phyloP scores from a whole-genome alignment of 1,284 basidiomycete genomes.

The Sporisorium scitamineum region DNA sequence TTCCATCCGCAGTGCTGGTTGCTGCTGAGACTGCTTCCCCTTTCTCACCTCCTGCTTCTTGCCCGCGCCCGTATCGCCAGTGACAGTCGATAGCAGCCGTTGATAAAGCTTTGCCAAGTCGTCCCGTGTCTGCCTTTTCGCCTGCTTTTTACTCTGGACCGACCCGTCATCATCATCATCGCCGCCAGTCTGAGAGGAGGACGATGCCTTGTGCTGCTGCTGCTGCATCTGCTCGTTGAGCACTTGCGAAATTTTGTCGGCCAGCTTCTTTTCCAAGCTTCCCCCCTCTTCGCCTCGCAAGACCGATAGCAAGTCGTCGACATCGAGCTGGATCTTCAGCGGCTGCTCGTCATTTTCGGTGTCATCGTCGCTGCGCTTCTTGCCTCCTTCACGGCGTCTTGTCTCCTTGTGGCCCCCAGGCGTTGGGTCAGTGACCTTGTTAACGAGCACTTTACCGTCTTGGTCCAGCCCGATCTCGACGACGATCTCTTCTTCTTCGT shows the following conservation, averaged over 20 bases:
- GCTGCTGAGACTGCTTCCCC: constrained; percentile 1
- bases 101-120: constrained; percentile 23
- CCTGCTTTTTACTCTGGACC: neutral
- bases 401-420: constrained; percentile 3
- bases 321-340: constrained; percentile 38
- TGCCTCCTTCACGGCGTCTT: constrained; percentile 15
- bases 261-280: constrained; percentile 29
- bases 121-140: constrained; percentile 13
- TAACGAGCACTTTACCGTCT: constrained; percentile 22
- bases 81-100: constrained; percentile 13
- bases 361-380: constrained; percentile 27
- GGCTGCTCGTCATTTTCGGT: constrained; percentile 5
- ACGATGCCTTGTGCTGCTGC: constrained; percentile 1
- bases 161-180: neutral
- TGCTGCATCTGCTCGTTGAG: constrained; percentile 20
- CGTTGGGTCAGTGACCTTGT: constrained; percentile 6
- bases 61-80: neutral
- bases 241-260: constrained; percentile 27
- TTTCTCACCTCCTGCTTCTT: neutral
- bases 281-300: constrained; percentile 22
- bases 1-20: constrained; percentile 30
- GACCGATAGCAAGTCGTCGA: constrained; percentile 32
- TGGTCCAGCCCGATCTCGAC: constrained; percentile 33
- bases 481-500: constrained; percentile 19
- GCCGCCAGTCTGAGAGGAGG: neutral